Evolutionary conservation across 2,329 filamentous ascomycete species (phyloP), one percentile per base, ranked within the genome.

Genomic region (Pseudogymnoascus verrucosus): DNA sequence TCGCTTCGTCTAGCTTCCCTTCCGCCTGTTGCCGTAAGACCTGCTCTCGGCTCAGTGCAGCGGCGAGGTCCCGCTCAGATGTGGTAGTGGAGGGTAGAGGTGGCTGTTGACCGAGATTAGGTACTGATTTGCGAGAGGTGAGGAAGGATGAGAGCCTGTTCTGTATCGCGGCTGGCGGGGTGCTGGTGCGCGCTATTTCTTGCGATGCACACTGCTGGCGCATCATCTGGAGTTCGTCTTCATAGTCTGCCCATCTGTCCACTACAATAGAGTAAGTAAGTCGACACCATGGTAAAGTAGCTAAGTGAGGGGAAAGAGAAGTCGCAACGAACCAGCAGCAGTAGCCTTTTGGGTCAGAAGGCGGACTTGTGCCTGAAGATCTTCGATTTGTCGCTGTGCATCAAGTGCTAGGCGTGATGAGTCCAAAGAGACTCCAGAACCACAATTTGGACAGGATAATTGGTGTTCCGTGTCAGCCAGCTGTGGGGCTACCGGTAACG

Each of bases 161-260:
- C 47, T 73, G 65, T 39, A 72, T 21, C 40, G 63, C 31, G 26
- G 62, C 51, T 36, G 31, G 70, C 69, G 12, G 74, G 71, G 63
- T 73, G 71, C 37, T 73, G 74, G 62, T 75, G 74, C 62, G 74
- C 70, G 60, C 71, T 71, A 57, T 77, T 76, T 61, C 80, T 73
- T 67, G 77, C 78, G 61, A 77, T 76, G 66, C 28, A 59, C 39
- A 62, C 39, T 65, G 54, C 69, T 61, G 72, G 71, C 84, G 84
- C 63, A 91, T 79, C 51, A 76, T 78, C 51, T 84, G 79, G 42
- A 92, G 81, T 73, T 92, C 88, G 75, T 91, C 89, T 76, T 93
- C 90, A 79, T 91, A 92, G 77, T 91, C 88, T 71, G 89, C 88
- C 82, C 83, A 87, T 72, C 82, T 83, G 74, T 86, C 82, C 66